Conservation (phyloP, 192 early-diverging fungal species). For the Coemansia sp. region DNA sequence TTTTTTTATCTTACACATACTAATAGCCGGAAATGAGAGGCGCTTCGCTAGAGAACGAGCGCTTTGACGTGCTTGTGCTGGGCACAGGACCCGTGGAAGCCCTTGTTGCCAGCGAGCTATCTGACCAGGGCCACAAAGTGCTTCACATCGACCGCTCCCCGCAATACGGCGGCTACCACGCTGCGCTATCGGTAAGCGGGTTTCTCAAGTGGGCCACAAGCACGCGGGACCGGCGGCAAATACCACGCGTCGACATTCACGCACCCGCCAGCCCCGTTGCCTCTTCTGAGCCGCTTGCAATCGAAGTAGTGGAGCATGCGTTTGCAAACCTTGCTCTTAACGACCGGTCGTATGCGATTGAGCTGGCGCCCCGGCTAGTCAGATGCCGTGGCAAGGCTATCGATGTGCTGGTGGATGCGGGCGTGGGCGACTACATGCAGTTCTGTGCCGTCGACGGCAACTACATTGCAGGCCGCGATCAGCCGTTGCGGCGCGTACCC, state of each 20-base stretch:
- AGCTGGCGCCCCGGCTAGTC: conserved; percentile 60
- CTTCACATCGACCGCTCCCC: conserved; percentile 79
- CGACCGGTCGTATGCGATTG: conserved; percentile 33
- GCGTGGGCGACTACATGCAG: conserved; percentile 83
- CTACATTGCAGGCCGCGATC: conserved; percentile 45
- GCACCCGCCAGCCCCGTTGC: background rate
- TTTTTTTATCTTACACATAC: too few species aligned
- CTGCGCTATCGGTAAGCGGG: conserved; percentile 32
- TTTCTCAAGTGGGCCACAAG: conserved; percentile 28
- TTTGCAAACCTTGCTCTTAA: conserved; percentile 16
- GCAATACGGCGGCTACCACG: conserved; percentile 75
- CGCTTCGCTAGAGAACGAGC: conserved; percentile 43
- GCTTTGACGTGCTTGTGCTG: conserved; percentile 79
- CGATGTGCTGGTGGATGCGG: conserved; percentile 71
- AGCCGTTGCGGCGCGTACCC: conserved; percentile 66
- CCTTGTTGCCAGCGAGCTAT: conserved; percentile 75
- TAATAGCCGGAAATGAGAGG: conserved; percentile 5
- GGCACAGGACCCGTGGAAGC: conserved; percentile 83
- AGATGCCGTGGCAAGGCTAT: conserved; percentile 68
- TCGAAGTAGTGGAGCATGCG: background rate
- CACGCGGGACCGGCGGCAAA: conserved; percentile 22
- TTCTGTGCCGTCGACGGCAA: conserved; percentile 79
- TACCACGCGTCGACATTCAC: conserved; percentile 17
- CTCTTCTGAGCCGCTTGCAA: background rate
- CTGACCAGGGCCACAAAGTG: conserved; percentile 66